These are phyloP conservation scores for Cicer cuneatum DNA, from an alignment of 306 rosid genomes.

Conservation along the genomic window DNA sequence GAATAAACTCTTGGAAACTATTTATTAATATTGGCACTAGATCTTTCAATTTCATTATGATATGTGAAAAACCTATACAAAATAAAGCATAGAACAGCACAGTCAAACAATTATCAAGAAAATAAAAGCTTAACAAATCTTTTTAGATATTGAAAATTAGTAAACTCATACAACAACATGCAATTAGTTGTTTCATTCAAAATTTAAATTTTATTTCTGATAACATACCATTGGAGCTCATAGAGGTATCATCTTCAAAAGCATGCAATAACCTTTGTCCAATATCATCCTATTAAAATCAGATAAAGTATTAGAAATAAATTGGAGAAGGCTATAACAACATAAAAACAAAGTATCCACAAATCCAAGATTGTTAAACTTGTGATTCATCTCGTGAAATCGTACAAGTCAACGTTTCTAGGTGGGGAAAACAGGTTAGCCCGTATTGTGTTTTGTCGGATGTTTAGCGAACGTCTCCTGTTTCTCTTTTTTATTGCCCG, in stretches of 20 bases:
- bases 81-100: slow-evolving; percentile 45
- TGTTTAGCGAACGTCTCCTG: too few relatives aligned
- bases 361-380: not conserved
- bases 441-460: too few relatives aligned
- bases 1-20: slow-evolving; percentile 77
- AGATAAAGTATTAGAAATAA: slow-evolving; percentile 45
- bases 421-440: too few relatives aligned
- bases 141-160: not conserved
- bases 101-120: slow-evolving; percentile 42
- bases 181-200: not conserved
- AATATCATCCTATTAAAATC: slow-evolving; percentile 57
- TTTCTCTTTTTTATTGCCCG: too few relatives aligned
- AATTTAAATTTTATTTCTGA: slow-evolving; percentile 28
- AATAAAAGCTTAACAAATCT: slow-evolving; percentile 16
- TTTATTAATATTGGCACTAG: slow-evolving; percentile 67
- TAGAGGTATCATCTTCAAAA: slow-evolving; percentile 61
- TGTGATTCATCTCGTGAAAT: too few relatives aligned
- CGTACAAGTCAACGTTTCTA: too few relatives aligned
- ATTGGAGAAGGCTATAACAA: slow-evolving; percentile 27
- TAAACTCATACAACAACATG: slow-evolving; percentile 18
- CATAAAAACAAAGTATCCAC: slow-evolving; percentile 18
- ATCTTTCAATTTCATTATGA: slow-evolving; percentile 63
- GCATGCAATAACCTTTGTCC: slow-evolving; percentile 63
- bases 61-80: slow-evolving; percentile 60
- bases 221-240: slow-evolving; percentile 63